Conservation (phyloP, 306 rosid genomes). For the Corylus americana region DNA sequence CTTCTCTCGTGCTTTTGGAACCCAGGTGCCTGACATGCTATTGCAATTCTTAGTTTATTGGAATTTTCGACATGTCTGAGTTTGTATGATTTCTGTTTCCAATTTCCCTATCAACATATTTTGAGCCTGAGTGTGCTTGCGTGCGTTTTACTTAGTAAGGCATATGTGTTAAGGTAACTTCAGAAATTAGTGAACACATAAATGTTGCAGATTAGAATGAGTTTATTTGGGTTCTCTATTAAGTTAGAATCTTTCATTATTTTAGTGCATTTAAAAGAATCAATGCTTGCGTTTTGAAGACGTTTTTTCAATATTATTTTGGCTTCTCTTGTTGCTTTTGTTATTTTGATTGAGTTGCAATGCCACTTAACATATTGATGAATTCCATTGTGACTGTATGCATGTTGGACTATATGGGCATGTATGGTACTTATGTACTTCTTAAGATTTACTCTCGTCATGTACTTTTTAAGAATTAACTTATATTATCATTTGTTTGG, state of each 20-base stretch:
- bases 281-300: neutral
- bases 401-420: neutral
- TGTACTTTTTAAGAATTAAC: neutral
- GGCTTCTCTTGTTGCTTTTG: neutral
- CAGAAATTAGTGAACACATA: neutral
- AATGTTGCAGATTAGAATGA: neutral
- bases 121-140: neutral
- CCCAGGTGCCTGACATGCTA: conserved; percentile 57
- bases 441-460: neutral
- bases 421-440: neutral
- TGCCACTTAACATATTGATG: neutral
- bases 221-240: neutral
- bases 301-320: neutral
- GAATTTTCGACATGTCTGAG: neutral
- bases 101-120: neutral
- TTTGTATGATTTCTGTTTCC: neutral
- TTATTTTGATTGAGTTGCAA: neutral
- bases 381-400: neutral
- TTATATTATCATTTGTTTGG: neutral
- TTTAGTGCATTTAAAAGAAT: neutral
- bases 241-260: neutral
- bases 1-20: conserved; percentile 88
- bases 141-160: neutral
- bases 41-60: neutral
- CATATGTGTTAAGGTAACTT: neutral